A percentile compares a stretch with the other conserved stretches of the same genome.
These are phyloP conservation scores for Petrea volubilis DNA, from an alignment of 257 asterid species.

Conservation along the genomic window DNA sequence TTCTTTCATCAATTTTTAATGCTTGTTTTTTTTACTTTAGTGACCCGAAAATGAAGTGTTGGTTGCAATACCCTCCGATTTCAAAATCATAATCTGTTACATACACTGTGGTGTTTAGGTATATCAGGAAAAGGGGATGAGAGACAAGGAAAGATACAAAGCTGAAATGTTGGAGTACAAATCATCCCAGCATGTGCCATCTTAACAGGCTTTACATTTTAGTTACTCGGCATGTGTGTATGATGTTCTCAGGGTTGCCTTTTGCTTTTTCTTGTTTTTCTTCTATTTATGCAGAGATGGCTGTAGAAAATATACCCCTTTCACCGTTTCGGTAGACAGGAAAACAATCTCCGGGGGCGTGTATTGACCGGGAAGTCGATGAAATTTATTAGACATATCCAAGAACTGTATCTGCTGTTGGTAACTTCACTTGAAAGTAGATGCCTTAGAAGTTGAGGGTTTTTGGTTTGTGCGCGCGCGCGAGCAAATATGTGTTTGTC, in stretches of 20 bases:
- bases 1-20: background rate
- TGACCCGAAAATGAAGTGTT: background rate
- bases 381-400: slow-evolving; percentile 10
- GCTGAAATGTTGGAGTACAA: slow-evolving; percentile 81
- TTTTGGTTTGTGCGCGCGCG: too few species aligned
- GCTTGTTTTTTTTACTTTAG: background rate
- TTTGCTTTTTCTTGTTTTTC: background rate
- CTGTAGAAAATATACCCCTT: background rate
- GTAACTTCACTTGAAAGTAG: background rate
- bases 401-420: background rate
- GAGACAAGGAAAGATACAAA: slow-evolving; percentile 84
- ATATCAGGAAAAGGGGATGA: slow-evolving; percentile 81
- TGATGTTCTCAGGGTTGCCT: background rate
- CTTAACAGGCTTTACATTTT: slow-evolving; percentile 13
- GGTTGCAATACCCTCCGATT: background rate
- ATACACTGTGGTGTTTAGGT: slow-evolving; percentile 64
- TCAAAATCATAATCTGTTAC: too few species aligned
- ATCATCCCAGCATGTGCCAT: slow-evolving; percentile 45
- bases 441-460: background rate
- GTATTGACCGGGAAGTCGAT: slow-evolving; percentile 10
- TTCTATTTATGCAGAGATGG: slow-evolving; percentile 23
- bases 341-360: background rate
- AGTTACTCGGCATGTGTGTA: slow-evolving; percentile 6
- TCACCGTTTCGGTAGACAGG: background rate
- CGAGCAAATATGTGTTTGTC: background rate